Evolutionary conservation across 305 asterid species (phyloP), one percentile per base, ranked within the genome.

Genomic region (Salvia sclarea): DNA sequence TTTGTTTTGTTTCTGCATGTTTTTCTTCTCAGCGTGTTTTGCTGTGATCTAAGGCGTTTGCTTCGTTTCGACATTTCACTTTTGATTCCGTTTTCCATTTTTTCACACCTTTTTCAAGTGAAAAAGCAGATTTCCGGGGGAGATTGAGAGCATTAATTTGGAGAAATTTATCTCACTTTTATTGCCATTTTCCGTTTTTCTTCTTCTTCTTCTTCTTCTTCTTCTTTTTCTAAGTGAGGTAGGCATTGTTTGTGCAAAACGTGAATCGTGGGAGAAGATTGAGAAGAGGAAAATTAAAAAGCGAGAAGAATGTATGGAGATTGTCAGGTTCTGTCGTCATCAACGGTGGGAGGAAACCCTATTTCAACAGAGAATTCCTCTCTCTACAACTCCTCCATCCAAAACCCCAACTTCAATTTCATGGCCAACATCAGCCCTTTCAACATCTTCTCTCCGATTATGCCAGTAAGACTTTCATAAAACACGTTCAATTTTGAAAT

Each of bases 391-490:
- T 70, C 74, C 0, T 63, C 91, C 6, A 60, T 82, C 60, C 94
- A 84, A 20, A 86, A 83, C 85, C 95, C 94, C 57, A 93, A 74
- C 75, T 85, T 82, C 80, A 78, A 70, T 80, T 90, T 88, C 96
- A 87, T 88, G 95, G 48, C 87, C 21, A 82, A 52, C 80, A 68
- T 78, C 71, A 86, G 77, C 87, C 91, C 98, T 49, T 92, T 86
- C 95, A 85, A 78, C 81, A 83, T 88, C 14, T 93, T 84, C 38
- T 83, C 97, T 44, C 87, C 96, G 2, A 68, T 86, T 4, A 71
- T 83, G 45, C 90, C 92, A 0, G 98, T 93, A 78, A 83, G 95
- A 5, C 9, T 1, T 49, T 31, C 1, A n/a, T n/a, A n/a, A n/a
- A n/a, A n/a, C n/a, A n/a, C n/a, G n/a, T n/a, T n/a, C n/a, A n/a